Conservation (phyloP, 306 rosid genomes). For the Citrullus amarus region DNA sequence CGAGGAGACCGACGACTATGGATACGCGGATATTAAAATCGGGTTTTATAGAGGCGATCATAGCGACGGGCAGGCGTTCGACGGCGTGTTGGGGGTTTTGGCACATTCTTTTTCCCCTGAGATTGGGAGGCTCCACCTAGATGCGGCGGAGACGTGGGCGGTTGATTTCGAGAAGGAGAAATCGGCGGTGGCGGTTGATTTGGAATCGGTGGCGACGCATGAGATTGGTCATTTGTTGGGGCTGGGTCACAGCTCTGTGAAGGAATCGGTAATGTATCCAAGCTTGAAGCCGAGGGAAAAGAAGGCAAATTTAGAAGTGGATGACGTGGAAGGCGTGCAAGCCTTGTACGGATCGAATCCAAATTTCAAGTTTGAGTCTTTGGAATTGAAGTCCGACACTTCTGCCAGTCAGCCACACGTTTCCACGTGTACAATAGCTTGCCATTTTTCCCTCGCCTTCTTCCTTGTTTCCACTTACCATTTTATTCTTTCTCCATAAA, state of each 20-base stretch:
- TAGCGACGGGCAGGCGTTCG: constrained; percentile 80
- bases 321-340: constrained; percentile 67
- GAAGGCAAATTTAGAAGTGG: constrained; percentile 45
- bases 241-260: constrained; percentile 52
- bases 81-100: constrained; percentile 64
- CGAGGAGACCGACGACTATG: constrained; percentile 32
- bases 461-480: not conserved
- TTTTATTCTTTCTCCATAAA: not conserved
- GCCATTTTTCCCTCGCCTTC: not conserved
- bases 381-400: constrained; percentile 37
- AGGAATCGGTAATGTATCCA: constrained; percentile 73
- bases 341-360: constrained; percentile 75
- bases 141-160: constrained; percentile 78
- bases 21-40: constrained; percentile 40
- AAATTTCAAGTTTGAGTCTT: constrained; percentile 28
- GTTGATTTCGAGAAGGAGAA: constrained; percentile 36
- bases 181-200: constrained; percentile 63
- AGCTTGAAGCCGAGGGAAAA: constrained; percentile 58
- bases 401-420: constrained; percentile 25
- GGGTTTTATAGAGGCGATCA: constrained; percentile 72
- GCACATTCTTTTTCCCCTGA: constrained; percentile 82
- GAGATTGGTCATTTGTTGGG: constrained; percentile 90
- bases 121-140: constrained; percentile 71
- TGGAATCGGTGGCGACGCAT: constrained; percentile 77
- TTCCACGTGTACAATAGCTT: not conserved